Evolutionary conservation across 345 rosid species (phyloP).

Genomic region (Brassica juncea): DNA sequence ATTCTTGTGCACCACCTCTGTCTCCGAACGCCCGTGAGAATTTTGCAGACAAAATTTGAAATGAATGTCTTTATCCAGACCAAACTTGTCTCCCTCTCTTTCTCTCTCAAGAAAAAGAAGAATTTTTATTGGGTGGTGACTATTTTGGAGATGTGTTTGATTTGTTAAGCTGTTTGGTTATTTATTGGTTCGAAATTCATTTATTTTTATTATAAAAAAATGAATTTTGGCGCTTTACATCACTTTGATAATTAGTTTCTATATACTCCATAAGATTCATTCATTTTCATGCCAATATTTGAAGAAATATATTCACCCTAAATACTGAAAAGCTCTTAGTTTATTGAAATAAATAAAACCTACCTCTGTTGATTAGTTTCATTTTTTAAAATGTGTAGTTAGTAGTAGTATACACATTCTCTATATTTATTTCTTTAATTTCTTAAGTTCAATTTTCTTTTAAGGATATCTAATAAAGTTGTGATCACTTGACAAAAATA

Average conservation of each 20-base stretch:
- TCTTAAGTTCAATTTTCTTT: neutral
- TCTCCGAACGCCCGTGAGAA: conserved; percentile 41
- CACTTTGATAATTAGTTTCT: neutral
- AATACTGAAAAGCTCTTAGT: neutral
- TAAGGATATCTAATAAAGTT: neutral
- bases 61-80: conserved; percentile 36
- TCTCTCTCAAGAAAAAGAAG: conserved; percentile 9
- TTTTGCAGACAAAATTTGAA: conserved; percentile 37
- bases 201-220: neutral
- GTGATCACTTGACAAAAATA: neutral
- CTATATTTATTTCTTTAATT: neutral
- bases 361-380: neutral
- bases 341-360: neutral
- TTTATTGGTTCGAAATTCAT: conserved; percentile 25
- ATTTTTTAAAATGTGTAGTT: neutral
- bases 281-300: neutral
- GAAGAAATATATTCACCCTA: neutral
- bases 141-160: conserved; percentile 39
- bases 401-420: neutral
- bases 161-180: conserved; percentile 31
- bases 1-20: conserved; percentile 41
- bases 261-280: neutral
- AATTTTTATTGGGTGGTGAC: conserved; percentile 37
- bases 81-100: conserved; percentile 38
- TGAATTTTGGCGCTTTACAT: conserved; percentile 28